Percentiles rank a stretch among this genome's conserved stretches.
Evolutionary conservation across 306 rosid species (phyloP).

Genomic region (Lotus japonicus): DNA sequence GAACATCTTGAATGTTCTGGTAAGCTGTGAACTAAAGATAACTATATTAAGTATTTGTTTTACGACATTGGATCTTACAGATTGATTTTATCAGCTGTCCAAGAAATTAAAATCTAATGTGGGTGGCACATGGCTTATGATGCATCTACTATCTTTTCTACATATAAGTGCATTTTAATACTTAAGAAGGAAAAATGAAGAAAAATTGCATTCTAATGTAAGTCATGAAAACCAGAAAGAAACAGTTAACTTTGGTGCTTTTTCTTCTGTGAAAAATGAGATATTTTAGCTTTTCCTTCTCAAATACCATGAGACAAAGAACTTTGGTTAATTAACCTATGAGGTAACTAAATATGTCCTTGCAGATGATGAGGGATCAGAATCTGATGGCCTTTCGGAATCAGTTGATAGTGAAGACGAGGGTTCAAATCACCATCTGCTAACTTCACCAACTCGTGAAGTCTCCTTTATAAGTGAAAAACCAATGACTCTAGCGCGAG

Average conservation of each 20-base stretch:
- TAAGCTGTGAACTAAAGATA: constrained; percentile 26
- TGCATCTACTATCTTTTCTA: not conserved
- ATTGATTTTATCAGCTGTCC: not conserved
- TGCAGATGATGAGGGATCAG: constrained; percentile 76
- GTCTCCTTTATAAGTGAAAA: constrained; percentile 58
- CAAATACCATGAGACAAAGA: not conserved
- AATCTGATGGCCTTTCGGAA: constrained; percentile 37
- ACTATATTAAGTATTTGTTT: not conserved
- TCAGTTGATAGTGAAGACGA: constrained; percentile 63
- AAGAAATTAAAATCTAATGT: not conserved
- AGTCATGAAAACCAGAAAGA: too few species aligned
- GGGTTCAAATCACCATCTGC: constrained; percentile 56
- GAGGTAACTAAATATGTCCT: not conserved
- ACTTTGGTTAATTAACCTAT: not conserved
- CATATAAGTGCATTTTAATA: not conserved
- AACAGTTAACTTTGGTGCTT: too few species aligned
- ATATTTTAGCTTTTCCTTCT: too few species aligned
- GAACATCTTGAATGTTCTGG: constrained; percentile 60
- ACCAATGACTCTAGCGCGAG: constrained; percentile 51
- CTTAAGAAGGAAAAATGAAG: too few species aligned
- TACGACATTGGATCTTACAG: constrained; percentile 10
- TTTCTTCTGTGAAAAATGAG: too few species aligned
- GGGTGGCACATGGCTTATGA: not conserved
- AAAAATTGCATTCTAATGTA: too few species aligned
- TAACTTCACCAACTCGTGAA: constrained; percentile 42